Percentiles rank a stretch among this genome's conserved stretches.
phyloP scores from a whole-genome alignment of 2,329 filamentous ascomycete genomes.

The Tolypocladium tropicale region DNA sequence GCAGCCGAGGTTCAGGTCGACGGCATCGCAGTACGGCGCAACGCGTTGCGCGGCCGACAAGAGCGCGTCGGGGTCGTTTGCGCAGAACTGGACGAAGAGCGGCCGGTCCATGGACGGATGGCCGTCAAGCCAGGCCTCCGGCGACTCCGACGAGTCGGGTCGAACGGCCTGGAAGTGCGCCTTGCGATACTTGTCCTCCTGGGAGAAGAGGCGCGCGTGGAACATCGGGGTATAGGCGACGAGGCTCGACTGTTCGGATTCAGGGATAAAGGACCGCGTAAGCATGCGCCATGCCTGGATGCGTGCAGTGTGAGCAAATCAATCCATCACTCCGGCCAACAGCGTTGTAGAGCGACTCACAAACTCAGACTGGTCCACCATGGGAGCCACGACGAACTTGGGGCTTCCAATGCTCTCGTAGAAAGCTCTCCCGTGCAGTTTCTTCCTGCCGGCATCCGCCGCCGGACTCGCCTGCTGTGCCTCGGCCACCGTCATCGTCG shows the following conservation, averaged over 20 bases:
- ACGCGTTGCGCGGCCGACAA: constrained; percentile 70
- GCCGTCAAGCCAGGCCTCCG: constrained; percentile 63
- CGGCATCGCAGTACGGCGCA: constrained; percentile 82
- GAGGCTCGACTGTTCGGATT: constrained; percentile 51
- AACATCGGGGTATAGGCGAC: constrained; percentile 95
- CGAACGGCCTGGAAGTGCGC: constrained; percentile 67
- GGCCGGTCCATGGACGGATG: constrained; percentile 78
- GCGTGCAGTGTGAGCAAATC: background rate
- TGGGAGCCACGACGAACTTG: constrained; percentile 83
- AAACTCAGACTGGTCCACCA: constrained; percentile 98
- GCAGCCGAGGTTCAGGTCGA: constrained; percentile 92
- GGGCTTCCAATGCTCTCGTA: constrained; percentile 92
- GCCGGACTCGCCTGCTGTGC: constrained; percentile 7
- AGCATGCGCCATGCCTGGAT: constrained; percentile 88
- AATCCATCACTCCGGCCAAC: background rate
- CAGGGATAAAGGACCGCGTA: constrained; percentile 78
- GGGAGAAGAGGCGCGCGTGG: constrained; percentile 79
- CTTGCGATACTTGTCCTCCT: constrained; percentile 65
- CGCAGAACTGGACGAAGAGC: constrained; percentile 93
- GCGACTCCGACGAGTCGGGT: constrained; percentile 11
- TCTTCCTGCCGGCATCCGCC: constrained; percentile 25
- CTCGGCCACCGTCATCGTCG: constrained; percentile 20
- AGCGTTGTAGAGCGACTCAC: constrained; percentile 40
- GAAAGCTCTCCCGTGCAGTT: constrained; percentile 77
- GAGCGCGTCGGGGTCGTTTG: constrained; percentile 72